Evolutionary conservation across 805 yeast genomes (phyloP).

Genomic region (Kodamaea laetipori): DNA sequence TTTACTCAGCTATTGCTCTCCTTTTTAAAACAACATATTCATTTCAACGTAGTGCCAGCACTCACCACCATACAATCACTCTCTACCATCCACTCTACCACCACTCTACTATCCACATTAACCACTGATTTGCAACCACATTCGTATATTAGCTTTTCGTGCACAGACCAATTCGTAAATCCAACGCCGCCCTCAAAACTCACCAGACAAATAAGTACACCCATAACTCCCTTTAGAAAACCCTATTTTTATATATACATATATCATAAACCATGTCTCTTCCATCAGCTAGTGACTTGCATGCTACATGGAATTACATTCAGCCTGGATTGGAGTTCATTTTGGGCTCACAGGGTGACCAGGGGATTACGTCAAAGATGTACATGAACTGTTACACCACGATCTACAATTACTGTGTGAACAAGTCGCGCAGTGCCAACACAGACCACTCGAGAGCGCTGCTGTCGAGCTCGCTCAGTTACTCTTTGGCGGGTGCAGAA

Average conservation of each 20-base stretch:
- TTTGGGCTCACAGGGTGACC: slow-evolving; percentile 66
- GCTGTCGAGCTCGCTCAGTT: slow-evolving; percentile 26
- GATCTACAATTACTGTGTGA: slow-evolving; percentile 89
- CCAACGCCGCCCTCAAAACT: slow-evolving; percentile 5
- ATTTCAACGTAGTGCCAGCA: too few relatives aligned
- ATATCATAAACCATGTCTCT: slow-evolving; percentile 27
- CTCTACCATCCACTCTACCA: too few relatives aligned
- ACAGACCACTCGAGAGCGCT: slow-evolving; percentile 20
- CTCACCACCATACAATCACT: too few relatives aligned
- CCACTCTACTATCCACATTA: too few relatives aligned
- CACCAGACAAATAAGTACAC: slow-evolving; percentile 1
- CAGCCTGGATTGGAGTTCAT: slow-evolving; percentile 75
- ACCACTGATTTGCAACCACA: too few relatives aligned
- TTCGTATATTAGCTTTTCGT: too few relatives aligned
- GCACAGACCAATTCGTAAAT: slow-evolving; percentile 3
- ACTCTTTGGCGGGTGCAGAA: slow-evolving; percentile 82
- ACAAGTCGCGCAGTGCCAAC: slow-evolving; percentile 55
- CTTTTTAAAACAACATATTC: too few relatives aligned
- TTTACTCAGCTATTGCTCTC: too few relatives aligned
- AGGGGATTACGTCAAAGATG: slow-evolving; percentile 65
- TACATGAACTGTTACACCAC: slow-evolving; percentile 92
- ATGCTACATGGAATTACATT: slow-evolving; percentile 74
- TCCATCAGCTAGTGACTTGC: slow-evolving; percentile 62
- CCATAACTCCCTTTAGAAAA: slow-evolving; percentile 6
- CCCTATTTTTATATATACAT: too few relatives aligned